Percentiles rank a stretch among this genome's conserved stretches.
Conservation (phyloP, 495 filamentous ascomycete genomes). For the Haplographium delicatum region DNA sequence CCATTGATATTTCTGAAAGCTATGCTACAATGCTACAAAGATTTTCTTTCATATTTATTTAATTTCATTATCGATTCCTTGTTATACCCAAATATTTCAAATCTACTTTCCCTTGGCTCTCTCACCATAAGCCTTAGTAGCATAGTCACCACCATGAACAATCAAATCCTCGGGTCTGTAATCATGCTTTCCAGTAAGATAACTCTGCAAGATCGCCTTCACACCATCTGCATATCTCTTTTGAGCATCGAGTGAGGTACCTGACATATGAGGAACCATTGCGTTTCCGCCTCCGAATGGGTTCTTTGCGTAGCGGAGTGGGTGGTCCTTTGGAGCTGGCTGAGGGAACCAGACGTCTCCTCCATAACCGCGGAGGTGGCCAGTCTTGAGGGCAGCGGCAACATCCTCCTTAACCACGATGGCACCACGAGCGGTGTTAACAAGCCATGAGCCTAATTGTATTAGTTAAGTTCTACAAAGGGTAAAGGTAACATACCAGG, state of each 20-base stretch:
- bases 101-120: slow-evolving; percentile 58
- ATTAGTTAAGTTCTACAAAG: neutral
- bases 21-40: too few relatives aligned
- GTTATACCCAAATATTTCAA: too few relatives aligned
- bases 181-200: slow-evolving; percentile 80
- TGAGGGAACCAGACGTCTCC: slow-evolving; percentile 84
- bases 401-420: slow-evolving; percentile 99
- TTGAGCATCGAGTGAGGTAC: slow-evolving; percentile 95
- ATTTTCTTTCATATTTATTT: too few relatives aligned
- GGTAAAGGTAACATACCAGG: slow-evolving; percentile 32
- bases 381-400: slow-evolving; percentile 84
- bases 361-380: slow-evolving; percentile 95
- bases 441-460: slow-evolving; percentile 71
- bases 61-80: too few relatives aligned
- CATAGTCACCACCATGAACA: slow-evolving; percentile 86
- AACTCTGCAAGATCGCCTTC: slow-evolving; percentile 86
- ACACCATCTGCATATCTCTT: slow-evolving; percentile 86
- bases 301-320: slow-evolving; percentile 87
- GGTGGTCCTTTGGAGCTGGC: slow-evolving; percentile 91
- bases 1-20: too few relatives aligned
- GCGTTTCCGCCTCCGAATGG: slow-evolving; percentile 95
- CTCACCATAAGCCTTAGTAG: slow-evolving; percentile 92
- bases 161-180: slow-evolving; percentile 92
- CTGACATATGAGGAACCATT: slow-evolving; percentile 94
- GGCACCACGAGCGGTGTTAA: slow-evolving; percentile 97